A percentile compares a stretch with the other conserved stretches of the same genome.
Evolutionary conservation across 441 rosid species (phyloP).

Genomic region (Populus hybrid): DNA sequence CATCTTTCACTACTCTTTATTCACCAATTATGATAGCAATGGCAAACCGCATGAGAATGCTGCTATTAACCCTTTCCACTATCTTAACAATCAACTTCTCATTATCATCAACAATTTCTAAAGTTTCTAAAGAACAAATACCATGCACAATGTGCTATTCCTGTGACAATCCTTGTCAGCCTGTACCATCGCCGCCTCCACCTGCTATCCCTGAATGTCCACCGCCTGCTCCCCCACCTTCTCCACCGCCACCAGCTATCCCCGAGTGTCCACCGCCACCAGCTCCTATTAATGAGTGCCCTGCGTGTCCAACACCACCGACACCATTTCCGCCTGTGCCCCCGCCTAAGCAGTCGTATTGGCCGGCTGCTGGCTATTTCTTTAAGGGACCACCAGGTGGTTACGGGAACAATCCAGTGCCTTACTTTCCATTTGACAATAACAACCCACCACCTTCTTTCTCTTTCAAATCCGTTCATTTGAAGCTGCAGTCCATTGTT

Average conservation of each 20-base stretch:
- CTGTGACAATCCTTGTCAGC: constrained; percentile 57
- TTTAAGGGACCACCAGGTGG: constrained; percentile 24
- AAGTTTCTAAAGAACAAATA: constrained; percentile 24
- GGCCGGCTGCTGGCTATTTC: constrained; percentile 1
- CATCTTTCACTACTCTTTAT: background rate
- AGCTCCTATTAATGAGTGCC: constrained; percentile 24
- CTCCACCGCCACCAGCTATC: constrained; percentile 8
- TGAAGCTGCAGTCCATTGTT: background rate
- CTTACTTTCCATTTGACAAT: constrained; percentile 21
- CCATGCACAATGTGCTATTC: constrained; percentile 47
- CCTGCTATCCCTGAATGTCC: constrained; percentile 18
- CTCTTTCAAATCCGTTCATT: background rate
- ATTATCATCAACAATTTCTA: constrained; percentile 2
- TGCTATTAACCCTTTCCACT: constrained; percentile 11
- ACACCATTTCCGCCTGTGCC: background rate
- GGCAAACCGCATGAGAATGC: constrained; percentile 10
- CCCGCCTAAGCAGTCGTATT: background rate
- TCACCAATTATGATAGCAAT: background rate
- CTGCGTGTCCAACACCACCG: constrained; percentile 21
- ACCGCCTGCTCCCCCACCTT: constrained; percentile 38
- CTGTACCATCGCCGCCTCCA: constrained; percentile 20
- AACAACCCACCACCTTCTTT: constrained; percentile 12
- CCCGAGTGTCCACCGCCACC: constrained; percentile 28
- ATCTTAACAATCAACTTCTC: constrained; percentile 18
- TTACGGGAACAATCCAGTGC: constrained; percentile 7